Conservation (phyloP, 345 rosid genomes). For the Erucastrum elatum region DNA sequence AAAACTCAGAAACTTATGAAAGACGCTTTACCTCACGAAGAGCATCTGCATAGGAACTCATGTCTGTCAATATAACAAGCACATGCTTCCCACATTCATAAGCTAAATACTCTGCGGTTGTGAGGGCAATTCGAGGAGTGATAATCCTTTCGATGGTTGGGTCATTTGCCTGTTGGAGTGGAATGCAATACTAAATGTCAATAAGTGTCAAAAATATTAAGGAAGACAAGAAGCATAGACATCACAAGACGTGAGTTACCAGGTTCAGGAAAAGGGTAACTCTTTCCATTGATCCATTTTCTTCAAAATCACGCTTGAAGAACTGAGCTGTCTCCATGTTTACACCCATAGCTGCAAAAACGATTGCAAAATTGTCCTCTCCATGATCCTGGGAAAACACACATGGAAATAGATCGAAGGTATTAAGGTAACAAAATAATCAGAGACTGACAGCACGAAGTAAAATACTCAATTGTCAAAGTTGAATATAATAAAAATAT, state of each 20-base stretch:
- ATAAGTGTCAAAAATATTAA: neutral
- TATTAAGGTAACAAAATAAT: neutral
- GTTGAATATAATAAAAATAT: neutral
- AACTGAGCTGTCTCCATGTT: no score
- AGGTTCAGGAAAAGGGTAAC: no score
- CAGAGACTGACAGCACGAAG: constrained; percentile 1
- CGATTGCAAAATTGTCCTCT: neutral
- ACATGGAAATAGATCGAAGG: neutral
- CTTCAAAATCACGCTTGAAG: no score
- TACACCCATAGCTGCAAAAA: neutral
- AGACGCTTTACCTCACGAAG: constrained; percentile 63
- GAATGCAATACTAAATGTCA: neutral
- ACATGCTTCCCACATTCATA: no score
- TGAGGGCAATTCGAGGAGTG: constrained; percentile 94
- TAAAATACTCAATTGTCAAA: neutral
- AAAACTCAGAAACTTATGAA: neutral
- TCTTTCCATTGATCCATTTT: no score
- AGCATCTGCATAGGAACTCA: constrained; percentile 46
- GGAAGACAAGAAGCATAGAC: neutral
- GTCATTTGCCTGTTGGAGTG: constrained; percentile 39
- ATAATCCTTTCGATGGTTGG: constrained; percentile 95
- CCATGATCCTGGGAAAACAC: neutral
- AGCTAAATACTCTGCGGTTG: constrained; percentile 57
- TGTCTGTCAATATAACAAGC: no score
- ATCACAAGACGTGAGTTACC: constrained; percentile 58